Conservation (phyloP, 1,284 basidiomycete species). For the Puccinia hordei region DNA sequence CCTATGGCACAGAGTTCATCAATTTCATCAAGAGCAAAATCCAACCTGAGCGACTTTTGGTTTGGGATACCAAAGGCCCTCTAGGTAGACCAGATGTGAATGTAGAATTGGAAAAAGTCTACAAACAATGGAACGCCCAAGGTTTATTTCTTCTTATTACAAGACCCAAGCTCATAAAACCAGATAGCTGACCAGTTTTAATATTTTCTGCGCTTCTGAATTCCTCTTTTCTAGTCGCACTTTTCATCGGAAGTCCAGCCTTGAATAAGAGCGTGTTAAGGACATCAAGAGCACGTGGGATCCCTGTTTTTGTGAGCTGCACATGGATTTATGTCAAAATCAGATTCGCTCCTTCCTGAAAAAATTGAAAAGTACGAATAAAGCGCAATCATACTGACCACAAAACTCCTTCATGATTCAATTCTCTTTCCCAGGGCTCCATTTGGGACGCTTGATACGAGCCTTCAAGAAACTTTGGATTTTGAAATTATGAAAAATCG, state of each 20-base stretch:
- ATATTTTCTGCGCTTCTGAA: not conserved
- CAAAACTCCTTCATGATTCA: not conserved
- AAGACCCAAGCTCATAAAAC: not conserved
- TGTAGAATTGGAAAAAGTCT: constrained; percentile 71
- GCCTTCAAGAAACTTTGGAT: not conserved
- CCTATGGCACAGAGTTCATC: constrained; percentile 73
- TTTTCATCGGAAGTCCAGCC: constrained; percentile 51
- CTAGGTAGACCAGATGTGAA: constrained; percentile 74
- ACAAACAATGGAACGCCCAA: constrained; percentile 70
- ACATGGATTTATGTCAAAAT: not conserved
- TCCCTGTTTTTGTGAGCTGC: constrained; percentile 48
- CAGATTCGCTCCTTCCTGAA: not conserved
- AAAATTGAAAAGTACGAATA: not conserved
- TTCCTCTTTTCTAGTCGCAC: constrained; percentile 29
- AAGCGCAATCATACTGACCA: not conserved
- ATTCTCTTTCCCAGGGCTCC: constrained; percentile 36
- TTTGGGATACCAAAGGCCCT: constrained; percentile 72
- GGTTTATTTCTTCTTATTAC: constrained; percentile 60
- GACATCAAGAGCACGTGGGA: constrained; percentile 46
- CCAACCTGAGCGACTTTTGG: constrained; percentile 69
- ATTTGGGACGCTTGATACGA: constrained; percentile 50
- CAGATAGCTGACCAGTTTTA: not conserved
- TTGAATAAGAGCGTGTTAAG: constrained; percentile 41
- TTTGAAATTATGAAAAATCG: not conserved
- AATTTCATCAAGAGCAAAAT: constrained; percentile 70